Evolutionary conservation across 176 grass and related monocot genomes (phyloP).

Genomic region (Oryza glaberrima): DNA sequence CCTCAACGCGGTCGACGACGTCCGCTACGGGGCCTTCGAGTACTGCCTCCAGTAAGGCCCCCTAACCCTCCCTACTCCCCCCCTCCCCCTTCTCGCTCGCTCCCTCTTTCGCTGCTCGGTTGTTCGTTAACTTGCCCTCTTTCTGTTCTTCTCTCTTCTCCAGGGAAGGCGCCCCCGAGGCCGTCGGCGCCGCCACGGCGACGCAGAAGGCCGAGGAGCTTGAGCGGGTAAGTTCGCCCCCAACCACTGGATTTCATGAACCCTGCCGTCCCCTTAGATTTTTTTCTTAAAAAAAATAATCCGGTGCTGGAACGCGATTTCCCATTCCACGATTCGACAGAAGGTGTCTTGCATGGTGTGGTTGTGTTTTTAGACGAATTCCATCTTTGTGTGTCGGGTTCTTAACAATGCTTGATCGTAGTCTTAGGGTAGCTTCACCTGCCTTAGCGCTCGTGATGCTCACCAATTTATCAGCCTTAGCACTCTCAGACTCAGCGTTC

Average conservation of each 20-base stretch:
- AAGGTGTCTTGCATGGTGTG: neutral
- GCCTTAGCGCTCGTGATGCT: too few relatives aligned
- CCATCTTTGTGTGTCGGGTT: neutral
- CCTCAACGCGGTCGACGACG: slow-evolving; percentile 34
- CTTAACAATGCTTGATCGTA: neutral
- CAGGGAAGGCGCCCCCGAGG: slow-evolving; percentile 38
- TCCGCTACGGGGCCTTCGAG: slow-evolving; percentile 39
- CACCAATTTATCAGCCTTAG: neutral
- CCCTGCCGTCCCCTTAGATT: neutral
- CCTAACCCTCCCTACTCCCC: neutral
- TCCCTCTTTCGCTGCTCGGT: neutral
- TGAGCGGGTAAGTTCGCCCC: slow-evolving; percentile 35
- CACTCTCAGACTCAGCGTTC: neutral
- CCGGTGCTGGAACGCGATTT: neutral
- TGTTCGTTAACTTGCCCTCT: slow-evolving; percentile 23
- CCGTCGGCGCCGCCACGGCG: slow-evolving; percentile 21
- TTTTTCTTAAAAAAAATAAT: neutral
- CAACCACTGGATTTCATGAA: neutral
- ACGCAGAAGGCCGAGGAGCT: slow-evolving; percentile 41
- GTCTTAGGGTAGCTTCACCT: neutral
- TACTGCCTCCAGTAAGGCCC: slow-evolving; percentile 47
- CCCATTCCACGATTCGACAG: neutral
- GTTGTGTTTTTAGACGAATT: neutral
- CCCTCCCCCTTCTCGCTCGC: neutral
- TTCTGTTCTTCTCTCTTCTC: slow-evolving; percentile 22